These are phyloP conservation scores for Cladophialophora immunda DNA, from an alignment of 2,329 filamentous ascomycete genomes.

Conservation along the genomic window DNA sequence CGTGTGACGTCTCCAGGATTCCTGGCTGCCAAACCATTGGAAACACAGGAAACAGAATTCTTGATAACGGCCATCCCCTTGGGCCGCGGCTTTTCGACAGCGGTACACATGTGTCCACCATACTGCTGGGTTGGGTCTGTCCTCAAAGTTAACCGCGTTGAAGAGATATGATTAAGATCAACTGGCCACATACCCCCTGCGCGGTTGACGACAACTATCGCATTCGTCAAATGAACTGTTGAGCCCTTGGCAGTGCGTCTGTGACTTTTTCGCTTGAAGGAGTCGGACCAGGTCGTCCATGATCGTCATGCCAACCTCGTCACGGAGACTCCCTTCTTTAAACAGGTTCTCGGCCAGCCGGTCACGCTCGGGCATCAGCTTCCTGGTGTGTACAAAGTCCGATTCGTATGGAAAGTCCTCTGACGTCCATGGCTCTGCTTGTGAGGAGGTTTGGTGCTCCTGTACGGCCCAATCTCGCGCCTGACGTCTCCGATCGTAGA, in stretches of 20 bases:
- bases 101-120: not conserved
- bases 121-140: not conserved
- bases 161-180: no score
- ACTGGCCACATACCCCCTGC: no score
- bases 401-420: slow-evolving; percentile 20
- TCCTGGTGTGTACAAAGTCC: slow-evolving; percentile 19
- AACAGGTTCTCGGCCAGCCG: slow-evolving; percentile 10
- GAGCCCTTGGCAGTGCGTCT: slow-evolving; percentile 19
- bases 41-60: not conserved
- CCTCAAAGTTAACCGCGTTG: no score
- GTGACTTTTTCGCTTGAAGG: not conserved
- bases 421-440: not conserved
- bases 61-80: not conserved
- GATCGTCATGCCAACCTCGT: slow-evolving; percentile 12
- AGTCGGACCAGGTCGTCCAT: slow-evolving; percentile 24
- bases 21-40: not conserved
- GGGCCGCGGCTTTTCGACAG: not conserved
- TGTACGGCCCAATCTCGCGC: slow-evolving; percentile 15
- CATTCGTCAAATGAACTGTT: slow-evolving; percentile 15
- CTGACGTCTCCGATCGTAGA: slow-evolving; percentile 18
- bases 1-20: not conserved
- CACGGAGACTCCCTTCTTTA: slow-evolving; percentile 24
- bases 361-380: slow-evolving; percentile 25
- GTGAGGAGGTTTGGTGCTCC: slow-evolving; percentile 6
- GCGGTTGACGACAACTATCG: not conserved